Evolutionary conservation across 2,329 filamentous ascomycete genomes (phyloP), one percentile per base, ranked within the genome.

Genomic region (Fusarium mexicanum): DNA sequence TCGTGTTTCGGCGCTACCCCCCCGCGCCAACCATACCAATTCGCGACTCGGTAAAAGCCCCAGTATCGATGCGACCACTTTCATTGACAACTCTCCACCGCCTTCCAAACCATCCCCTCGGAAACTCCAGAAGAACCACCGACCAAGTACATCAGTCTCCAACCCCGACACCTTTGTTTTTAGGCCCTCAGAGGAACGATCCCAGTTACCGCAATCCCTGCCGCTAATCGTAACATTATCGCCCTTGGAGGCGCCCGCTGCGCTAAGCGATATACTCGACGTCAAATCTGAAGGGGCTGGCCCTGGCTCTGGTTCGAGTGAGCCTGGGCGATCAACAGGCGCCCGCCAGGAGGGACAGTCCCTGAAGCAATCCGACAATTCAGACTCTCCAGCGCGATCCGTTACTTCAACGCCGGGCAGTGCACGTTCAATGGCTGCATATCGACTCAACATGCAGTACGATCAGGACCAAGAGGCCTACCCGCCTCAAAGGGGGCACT

Each of bases 1-100:
- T 68, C 84, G 82, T 72, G 80, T 83, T 43, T 87, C 86, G 53
- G 73, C 76, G 50, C 74, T 77, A 69, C 76, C 79, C 53, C 77
- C 76, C 61, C 79, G 77, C 70, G 79, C 80, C 64, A 78, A 80
- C 26, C 79, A 71, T 58, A 78, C 80, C 24, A 79, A 69, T 61
- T 77, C 80, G 66, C 82, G 83, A 72, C 70, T 75, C 47, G 82
- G 82, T 44, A 83, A 83, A 57, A 85, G 84, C 64, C 81, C 85
- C 77, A 87, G 85, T 76, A 77, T 85, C 61, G 86, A 87, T 76
- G 83, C 84, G 38, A 76, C 82, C 33, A 81, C 79, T 41, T 64
- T 80, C 66, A 62, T 79, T 66, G 76, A 80, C 26, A 77, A 75
- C 66, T 82, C 80, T 44, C 77, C 79, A 46, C 73, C 77, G n/a